Conservation (phyloP, 140 eudicot genomes). For the Cichorium intybus region DNA sequence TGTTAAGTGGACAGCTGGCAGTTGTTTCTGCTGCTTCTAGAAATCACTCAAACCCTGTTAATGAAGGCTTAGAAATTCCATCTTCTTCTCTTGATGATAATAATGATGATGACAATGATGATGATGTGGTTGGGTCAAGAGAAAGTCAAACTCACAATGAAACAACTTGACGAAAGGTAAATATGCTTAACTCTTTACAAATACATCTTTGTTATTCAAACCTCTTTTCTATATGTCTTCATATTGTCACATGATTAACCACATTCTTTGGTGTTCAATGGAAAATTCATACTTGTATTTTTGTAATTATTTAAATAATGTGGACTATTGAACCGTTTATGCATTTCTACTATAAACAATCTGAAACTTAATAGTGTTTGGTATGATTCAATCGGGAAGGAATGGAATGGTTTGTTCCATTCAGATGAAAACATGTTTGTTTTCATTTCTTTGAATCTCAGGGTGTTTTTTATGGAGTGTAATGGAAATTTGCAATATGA, state of each 20-base stretch:
- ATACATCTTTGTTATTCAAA: too few species aligned
- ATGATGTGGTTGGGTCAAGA: neutral
- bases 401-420: too few species aligned
- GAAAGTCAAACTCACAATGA: neutral
- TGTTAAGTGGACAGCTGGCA: conserved; percentile 38
- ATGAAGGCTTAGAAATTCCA: conserved; percentile 16
- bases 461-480: too few species aligned
- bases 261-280: neutral
- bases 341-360: neutral
- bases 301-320: too few species aligned
- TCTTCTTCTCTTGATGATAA: conserved; percentile 19
- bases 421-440: too few species aligned
- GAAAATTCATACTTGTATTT: neutral
- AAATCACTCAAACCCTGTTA: conserved; percentile 4
- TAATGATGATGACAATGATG: neutral
- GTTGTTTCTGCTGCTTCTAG: conserved; percentile 32
- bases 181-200: neutral
- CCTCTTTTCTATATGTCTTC: too few species aligned
- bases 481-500: too few species aligned
- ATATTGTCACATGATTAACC: neutral
- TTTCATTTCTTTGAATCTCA: too few species aligned
- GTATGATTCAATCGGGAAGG: too few species aligned
- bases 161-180: neutral
- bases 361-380: neutral
- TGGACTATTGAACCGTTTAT: neutral